A percentile compares a stretch with the other conserved stretches of the same genome.
phyloP scores from a whole-genome alignment of 2,329 filamentous ascomycete species.

The Ceratocystis cacaofunesta region DNA sequence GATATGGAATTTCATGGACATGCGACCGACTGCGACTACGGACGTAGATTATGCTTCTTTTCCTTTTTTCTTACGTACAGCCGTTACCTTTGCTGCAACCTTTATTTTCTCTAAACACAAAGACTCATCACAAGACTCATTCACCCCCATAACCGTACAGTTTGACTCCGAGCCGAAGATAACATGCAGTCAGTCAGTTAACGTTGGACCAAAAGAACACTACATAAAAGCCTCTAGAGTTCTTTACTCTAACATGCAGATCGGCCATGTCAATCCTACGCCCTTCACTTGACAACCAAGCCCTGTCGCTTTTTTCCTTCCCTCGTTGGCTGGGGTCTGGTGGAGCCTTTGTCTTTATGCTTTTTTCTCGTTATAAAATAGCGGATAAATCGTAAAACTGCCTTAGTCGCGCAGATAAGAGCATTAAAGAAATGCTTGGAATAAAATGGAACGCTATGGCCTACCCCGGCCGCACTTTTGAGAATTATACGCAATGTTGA shows the following conservation, averaged over 20 bases:
- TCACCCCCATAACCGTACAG: not conserved
- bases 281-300: slow-evolving; percentile 13
- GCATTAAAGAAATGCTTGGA: not conserved
- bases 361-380: not conserved
- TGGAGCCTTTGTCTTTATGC: not conserved
- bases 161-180: not conserved
- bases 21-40: not conserved
- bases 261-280: slow-evolving; percentile 10
- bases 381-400: not conserved
- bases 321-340: not conserved
- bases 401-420: not conserved
- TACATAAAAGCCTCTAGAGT: not conserved
- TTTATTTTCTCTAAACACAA: not conserved
- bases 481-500: not conserved
- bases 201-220: slow-evolving; percentile 2
- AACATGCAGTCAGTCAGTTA: not conserved
- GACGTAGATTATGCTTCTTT: not conserved
- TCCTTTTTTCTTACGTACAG: not conserved
- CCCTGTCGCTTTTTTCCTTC: not conserved
- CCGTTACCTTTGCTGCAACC: not conserved
- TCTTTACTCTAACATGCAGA: not conserved
- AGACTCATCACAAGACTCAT: slow-evolving; percentile 4
- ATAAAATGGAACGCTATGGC: not conserved
- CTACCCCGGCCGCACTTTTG: not conserved
- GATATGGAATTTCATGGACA: not conserved